A percentile compares a stretch with the other conserved stretches of the same genome.
These are phyloP conservation scores for Tieghemostelium lacteum DNA, from an alignment of 78 protist genomes.

Conservation along the genomic window DNA sequence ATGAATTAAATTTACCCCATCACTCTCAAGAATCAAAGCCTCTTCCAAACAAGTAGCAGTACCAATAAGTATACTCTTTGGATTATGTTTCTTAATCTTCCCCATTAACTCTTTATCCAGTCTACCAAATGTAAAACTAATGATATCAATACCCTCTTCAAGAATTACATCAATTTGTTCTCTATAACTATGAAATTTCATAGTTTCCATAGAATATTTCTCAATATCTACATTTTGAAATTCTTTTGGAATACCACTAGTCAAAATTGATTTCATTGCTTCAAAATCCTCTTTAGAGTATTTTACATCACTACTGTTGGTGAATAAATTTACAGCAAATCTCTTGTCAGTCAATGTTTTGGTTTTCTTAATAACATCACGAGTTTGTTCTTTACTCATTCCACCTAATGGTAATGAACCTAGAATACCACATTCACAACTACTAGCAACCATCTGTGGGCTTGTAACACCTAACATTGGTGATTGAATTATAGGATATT, in stretches of 20 bases:
- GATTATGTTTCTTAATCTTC: too few species aligned
- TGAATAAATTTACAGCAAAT: constrained; percentile 43
- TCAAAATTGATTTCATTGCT: not conserved
- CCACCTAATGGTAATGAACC: constrained; percentile 35
- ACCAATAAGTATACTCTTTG: constrained; percentile 12
- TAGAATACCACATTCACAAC: not conserved
- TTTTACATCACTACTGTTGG: not conserved
- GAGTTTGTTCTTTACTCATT: not conserved
- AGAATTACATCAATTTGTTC: not conserved
- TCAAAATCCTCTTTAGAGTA: not conserved
- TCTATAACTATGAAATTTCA: not conserved
- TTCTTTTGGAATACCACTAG: not conserved
- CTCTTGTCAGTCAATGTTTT: not conserved
- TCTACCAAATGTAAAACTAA: constrained; percentile 66
- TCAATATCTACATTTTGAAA: not conserved
- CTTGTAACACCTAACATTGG: constrained; percentile 42
- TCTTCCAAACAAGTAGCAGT: constrained; percentile 33
- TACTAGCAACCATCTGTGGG: constrained; percentile 27
- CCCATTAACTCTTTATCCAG: not conserved
- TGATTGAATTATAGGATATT: constrained; percentile 70
- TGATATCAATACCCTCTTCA: not conserved
- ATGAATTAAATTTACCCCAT: not conserved
- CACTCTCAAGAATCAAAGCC: not conserved
- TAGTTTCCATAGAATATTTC: not conserved
- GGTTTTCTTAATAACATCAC: not conserved